These are phyloP conservation scores for Arthroderma sp. DNA, from an alignment of 2,329 filamentous ascomycete species.

Conservation along the genomic window DNA sequence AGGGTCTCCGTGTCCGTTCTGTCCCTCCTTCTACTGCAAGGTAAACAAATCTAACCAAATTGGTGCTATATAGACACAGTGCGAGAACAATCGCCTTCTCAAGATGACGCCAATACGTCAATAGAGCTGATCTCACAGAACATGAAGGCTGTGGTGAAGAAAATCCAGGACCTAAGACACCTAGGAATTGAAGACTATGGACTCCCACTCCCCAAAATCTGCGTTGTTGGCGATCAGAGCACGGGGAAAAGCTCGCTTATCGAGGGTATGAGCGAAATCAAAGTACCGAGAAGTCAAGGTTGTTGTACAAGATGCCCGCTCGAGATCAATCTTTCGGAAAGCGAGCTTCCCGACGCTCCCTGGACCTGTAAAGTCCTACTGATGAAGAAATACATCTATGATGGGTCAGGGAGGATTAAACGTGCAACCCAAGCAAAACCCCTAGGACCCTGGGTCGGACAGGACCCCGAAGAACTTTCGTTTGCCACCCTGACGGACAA, in stretches of 20 bases:
- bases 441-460: constrained; percentile 54
- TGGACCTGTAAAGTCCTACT: constrained; percentile 61
- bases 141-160: constrained; percentile 26
- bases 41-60: background rate
- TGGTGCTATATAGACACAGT: constrained; percentile 5
- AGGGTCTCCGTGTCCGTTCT: background rate
- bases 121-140: constrained; percentile 19
- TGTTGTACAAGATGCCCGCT: constrained; percentile 72
- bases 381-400: constrained; percentile 49
- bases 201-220: constrained; percentile 61
- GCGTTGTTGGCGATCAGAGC: constrained; percentile 73
- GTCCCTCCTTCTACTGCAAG: background rate
- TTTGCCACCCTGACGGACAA: constrained; percentile 55
- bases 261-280: constrained; percentile 52
- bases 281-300: constrained; percentile 55
- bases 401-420: constrained; percentile 22
- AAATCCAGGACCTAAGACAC: constrained; percentile 49
- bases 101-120: constrained; percentile 7
- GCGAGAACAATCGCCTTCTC: constrained; percentile 2
- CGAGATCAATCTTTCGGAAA: constrained; percentile 56
- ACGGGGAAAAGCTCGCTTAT: constrained; percentile 63
- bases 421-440: constrained; percentile 39
- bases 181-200: constrained; percentile 57
- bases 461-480: constrained; percentile 32
- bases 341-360: constrained; percentile 26